Conservation (phyloP, 2,329 filamentous ascomycete species). For the Penicillium sp. region DNA sequence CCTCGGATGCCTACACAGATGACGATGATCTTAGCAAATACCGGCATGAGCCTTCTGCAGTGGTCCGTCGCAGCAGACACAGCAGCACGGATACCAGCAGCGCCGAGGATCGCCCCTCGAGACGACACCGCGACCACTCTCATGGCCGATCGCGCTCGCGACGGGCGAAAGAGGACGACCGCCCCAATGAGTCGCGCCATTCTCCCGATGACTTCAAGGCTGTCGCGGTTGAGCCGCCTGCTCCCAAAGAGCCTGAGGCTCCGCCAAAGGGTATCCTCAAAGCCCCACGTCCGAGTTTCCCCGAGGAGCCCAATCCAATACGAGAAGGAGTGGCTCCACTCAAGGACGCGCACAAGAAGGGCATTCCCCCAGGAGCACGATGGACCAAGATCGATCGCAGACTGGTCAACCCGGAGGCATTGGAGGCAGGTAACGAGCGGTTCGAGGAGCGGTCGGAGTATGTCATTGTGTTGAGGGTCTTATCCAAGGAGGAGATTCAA, state of each 20-base stretch:
- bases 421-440: slow-evolving; percentile 80
- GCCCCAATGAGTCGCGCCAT: slow-evolving; percentile 15
- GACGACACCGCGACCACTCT: slow-evolving; percentile 20
- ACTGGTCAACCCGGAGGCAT: slow-evolving; percentile 81
- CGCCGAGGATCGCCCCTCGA: slow-evolving; percentile 14
- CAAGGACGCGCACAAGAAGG: slow-evolving; percentile 71
- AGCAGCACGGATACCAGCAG: slow-evolving; percentile 28
- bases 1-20: slow-evolving; percentile 28
- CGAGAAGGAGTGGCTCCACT: slow-evolving; percentile 90
- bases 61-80: slow-evolving; percentile 19
- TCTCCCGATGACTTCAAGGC: slow-evolving; percentile 17
- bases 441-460: slow-evolving; percentile 91
- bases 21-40: slow-evolving; percentile 33
- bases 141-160: slow-evolving; percentile 25
- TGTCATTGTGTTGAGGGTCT: slow-evolving; percentile 83
- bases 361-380: slow-evolving; percentile 70
- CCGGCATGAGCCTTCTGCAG: slow-evolving; percentile 23
- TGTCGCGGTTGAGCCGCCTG: slow-evolving; percentile 23
- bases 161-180: slow-evolving; percentile 16
- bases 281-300: slow-evolving; percentile 73
- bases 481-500: slow-evolving; percentile 86
- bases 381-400: slow-evolving; percentile 92
- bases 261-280: slow-evolving; percentile 78
- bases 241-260: slow-evolving; percentile 56
- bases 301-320: slow-evolving; percentile 75